phyloP scores from a whole-genome alignment of 768 basidiomycete genomes.

The Lactarius tabidus region DNA sequence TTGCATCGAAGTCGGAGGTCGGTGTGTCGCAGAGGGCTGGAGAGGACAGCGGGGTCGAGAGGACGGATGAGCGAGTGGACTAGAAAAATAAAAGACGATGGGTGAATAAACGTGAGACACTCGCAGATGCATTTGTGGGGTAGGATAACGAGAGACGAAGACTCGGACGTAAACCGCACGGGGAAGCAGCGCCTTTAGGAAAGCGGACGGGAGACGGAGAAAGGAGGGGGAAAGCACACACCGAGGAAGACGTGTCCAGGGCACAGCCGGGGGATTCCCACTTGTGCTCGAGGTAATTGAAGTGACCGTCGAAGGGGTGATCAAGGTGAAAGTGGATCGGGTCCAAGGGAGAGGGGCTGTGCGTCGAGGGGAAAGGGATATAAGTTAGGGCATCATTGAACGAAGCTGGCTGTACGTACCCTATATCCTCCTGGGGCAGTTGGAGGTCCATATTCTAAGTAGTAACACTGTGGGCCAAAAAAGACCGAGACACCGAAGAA shows the following conservation, averaged over 20 bases:
- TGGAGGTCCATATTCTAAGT: conserved; percentile 12
- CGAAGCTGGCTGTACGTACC: conserved; percentile 3
- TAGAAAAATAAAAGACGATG: conserved; percentile 1
- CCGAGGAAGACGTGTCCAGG: background rate
- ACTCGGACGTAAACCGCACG: background rate
- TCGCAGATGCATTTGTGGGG: background rate
- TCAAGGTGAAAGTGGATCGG: background rate
- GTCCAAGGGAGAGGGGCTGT: conserved; percentile 5
- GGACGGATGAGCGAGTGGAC: conserved; percentile 2
- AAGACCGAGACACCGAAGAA: background rate
- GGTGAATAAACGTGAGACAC: conserved; percentile 1
- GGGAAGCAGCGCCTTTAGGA: background rate
- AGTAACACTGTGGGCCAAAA: background rate
- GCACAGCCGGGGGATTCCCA: background rate
- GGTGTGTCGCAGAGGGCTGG: background rate
- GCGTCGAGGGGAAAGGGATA: background rate
- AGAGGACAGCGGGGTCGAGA: conserved; percentile 6
- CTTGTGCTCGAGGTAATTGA: background rate
- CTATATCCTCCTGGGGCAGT: conserved; percentile 14
- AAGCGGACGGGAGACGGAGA: background rate
- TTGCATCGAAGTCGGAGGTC: conserved; percentile 10
- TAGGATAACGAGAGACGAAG: background rate
- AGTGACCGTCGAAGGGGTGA: background rate
- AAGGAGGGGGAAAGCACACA: background rate
- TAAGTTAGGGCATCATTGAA: conserved; percentile 3